Base-by-base conservation (phyloP, 148 eudicot species). In the Polygonum maritimum region DNA sequence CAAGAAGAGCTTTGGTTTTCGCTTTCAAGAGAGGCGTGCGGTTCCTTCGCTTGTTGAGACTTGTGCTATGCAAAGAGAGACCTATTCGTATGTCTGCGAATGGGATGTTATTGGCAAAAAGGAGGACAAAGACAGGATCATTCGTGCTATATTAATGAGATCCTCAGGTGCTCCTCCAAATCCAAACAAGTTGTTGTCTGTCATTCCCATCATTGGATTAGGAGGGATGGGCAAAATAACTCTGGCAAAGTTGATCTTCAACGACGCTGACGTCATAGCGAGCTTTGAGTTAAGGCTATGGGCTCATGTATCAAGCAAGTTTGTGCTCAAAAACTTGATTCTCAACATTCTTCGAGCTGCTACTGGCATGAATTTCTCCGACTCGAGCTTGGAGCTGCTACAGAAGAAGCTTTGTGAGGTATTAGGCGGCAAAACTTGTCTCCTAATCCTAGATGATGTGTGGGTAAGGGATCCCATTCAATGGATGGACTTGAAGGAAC, bases 281-380 rank as follows among this genome's bases (percentile, higher is more conserved):
- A 62, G 69, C 0, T 62, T 62, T 12, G 69, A 62, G 69, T 62
- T 62, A 38, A 62, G 69, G 38, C 12, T 62, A 62, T 62, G 69
- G 69, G 69, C 69, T 62, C 69, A 62, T 62, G 69, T 62, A 11
- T 62, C 69, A 12, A 62, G 12, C 69, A 62, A 26, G 11, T 62
- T 62, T 62, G 22, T n/a, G 9, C 31, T 62, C 38, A 62, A 33
- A 12, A 31, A 14, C 31, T n/a, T 62, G 69, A 62, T 31, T 22
- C 38, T 21, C 69, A 62, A 62, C 33, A 62, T 62, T 31, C 69
- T 62, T 6, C 69, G 12, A 62, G 31, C 33, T 12, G 38, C 11
- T 62, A 31, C 69, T 62, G 5, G 7, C 31, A 8, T 62, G 69
- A 35, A 62, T n/a, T 62, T 62, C 38, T 62, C 69, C 36, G 31